A percentile compares a stretch with the other conserved stretches of the same genome.
Conservation (phyloP, 306 rosid species). For the Heteromeles arbutifolia region DNA sequence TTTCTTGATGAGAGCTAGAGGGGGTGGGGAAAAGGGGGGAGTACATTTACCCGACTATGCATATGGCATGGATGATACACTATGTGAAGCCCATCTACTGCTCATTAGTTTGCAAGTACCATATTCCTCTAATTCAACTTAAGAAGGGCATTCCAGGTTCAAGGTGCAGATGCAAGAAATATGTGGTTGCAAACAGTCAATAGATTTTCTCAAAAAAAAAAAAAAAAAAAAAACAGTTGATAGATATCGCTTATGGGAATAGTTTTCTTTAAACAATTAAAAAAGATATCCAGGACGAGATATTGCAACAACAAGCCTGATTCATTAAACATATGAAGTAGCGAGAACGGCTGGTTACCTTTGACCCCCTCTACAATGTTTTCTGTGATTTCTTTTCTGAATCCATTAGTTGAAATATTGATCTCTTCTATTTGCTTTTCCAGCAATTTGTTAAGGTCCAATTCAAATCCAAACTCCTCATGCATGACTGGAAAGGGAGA, state of each 20-base stretch:
- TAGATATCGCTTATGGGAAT: not conserved
- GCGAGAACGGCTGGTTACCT: not conserved
- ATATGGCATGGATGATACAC: not conserved
- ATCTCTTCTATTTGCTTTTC: conserved; percentile 17
- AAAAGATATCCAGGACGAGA: not conserved
- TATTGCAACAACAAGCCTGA: not conserved
- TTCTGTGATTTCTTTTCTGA: not conserved
- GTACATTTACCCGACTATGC: not conserved
- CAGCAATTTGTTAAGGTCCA: conserved; percentile 8
- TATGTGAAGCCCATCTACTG: not conserved
- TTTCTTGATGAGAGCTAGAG: not conserved
- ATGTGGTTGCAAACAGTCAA: not conserved
- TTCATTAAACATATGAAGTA: not conserved
- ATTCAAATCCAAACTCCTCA: conserved; percentile 2
- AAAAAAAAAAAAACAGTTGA: not conserved
- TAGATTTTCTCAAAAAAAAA: not conserved
- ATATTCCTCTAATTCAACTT: not conserved
- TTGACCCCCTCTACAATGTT: conserved; percentile 2
- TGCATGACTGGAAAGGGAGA: conserved; percentile 2
- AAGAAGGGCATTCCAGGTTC: not conserved
- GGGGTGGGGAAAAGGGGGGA: not conserved
- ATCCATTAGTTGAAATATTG: conserved; percentile 5
- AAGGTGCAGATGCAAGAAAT: conserved; percentile 2
- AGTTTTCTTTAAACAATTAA: not conserved
- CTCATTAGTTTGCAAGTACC: not conserved